phyloP scores from a whole-genome alignment of 2,329 filamentous ascomycete genomes.

The Fusarium longipes region DNA sequence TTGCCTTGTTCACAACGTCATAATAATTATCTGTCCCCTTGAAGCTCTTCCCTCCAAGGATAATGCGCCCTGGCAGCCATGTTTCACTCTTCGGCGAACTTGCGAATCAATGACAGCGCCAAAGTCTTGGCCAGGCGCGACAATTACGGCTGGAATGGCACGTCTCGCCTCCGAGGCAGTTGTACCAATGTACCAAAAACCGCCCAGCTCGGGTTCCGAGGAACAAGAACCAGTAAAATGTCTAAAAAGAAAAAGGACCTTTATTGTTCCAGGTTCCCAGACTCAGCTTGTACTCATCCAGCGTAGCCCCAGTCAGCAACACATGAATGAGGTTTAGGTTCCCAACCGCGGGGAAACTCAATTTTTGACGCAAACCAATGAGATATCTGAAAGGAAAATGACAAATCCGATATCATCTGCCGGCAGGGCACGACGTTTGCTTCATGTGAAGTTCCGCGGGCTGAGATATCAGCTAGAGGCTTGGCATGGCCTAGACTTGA shows the following conservation, averaged over 20 bases:
- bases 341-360: not conserved
- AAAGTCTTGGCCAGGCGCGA: not conserved
- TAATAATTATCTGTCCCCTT: too few relatives aligned
- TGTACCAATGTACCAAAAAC: not conserved
- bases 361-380: not conserved
- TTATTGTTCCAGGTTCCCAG: not conserved
- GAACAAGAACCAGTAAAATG: conserved; percentile 9
- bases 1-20: too few relatives aligned
- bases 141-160: not conserved
- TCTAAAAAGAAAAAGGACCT: not conserved
- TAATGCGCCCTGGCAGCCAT: not conserved
- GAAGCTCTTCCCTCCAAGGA: not conserved
- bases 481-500: not conserved
- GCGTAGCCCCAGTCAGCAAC: not conserved
- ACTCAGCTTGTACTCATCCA: not conserved
- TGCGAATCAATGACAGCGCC: not conserved
- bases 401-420: conserved; percentile 11
- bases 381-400: not conserved
- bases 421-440: not conserved
- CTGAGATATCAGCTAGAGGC: conserved; percentile 2
- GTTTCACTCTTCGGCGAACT: not conserved
- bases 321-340: not conserved
- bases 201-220: conserved; percentile 3
- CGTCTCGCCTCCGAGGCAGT: not conserved
- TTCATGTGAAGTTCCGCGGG: conserved; percentile 5